phyloP scores from a whole-genome alignment of 1,139 yeast species.

The Diutina rugosa region DNA sequence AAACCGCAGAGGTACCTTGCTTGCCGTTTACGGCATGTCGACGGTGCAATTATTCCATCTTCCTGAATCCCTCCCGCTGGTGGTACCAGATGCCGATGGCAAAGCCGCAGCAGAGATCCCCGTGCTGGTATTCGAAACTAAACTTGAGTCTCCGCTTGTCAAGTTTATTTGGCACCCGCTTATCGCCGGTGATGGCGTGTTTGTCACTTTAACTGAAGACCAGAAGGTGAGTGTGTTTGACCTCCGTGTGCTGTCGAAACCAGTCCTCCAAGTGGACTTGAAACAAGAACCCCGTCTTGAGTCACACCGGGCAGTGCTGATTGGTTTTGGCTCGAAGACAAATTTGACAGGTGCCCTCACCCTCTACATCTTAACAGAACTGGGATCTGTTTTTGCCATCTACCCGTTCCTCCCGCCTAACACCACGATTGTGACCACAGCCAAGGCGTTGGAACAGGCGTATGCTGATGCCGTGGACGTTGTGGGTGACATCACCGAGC shows the following conservation, averaged over 20 bases:
- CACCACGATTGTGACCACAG: not conserved
- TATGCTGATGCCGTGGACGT: not conserved
- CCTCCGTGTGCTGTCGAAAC: not conserved
- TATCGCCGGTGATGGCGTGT: not conserved
- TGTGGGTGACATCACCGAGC: not conserved
- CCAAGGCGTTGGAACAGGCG: not conserved
- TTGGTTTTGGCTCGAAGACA: not conserved
- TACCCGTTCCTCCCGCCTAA: not conserved
- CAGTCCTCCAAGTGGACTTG: not conserved
- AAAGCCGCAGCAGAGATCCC: not conserved
- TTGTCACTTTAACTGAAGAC: not conserved
- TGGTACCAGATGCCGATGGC: not conserved
- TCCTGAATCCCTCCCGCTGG: not conserved
- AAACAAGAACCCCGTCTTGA: not conserved
- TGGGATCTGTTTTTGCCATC: not conserved
- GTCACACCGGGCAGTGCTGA: not conserved
- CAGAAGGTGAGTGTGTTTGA: not conserved
- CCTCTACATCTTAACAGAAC: not conserved
- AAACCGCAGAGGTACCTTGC: not conserved
- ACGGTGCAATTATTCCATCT: not conserved
- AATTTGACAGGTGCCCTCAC: not conserved
- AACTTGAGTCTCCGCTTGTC: not conserved
- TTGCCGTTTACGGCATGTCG: not conserved
- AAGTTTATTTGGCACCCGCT: not conserved
- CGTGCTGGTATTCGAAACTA: not conserved